Conservation (phyloP, 176 grass and related monocot species). For the Ananas comosus region DNA sequence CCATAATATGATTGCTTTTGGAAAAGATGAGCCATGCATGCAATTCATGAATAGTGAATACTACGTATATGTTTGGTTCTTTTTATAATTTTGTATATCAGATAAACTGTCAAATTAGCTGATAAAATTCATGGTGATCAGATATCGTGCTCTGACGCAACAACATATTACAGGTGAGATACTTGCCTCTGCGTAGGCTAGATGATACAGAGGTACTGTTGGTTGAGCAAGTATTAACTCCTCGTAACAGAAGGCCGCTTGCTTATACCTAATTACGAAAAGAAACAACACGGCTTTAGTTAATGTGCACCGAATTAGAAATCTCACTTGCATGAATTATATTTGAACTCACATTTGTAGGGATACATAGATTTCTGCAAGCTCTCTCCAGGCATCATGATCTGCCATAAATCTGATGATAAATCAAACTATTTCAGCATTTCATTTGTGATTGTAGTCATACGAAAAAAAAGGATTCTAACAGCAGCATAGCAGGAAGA, state of each 20-base stretch:
- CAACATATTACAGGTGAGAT: background rate
- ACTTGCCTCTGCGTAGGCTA: conserved; percentile 89
- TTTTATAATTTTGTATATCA: too few relatives aligned
- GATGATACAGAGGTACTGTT: conserved; percentile 75
- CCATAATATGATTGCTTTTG: too few relatives aligned
- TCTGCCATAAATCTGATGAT: conserved; percentile 93
- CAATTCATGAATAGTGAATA: too few relatives aligned
- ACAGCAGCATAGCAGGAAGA: background rate
- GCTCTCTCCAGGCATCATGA: conserved; percentile 99
- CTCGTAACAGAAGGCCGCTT: conserved; percentile 98
- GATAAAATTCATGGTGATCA: background rate
- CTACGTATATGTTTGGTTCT: too few relatives aligned
- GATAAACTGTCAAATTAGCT: too few relatives aligned
- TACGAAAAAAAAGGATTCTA: background rate
- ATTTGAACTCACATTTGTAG: conserved; percentile 65
- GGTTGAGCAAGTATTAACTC: conserved; percentile 91
- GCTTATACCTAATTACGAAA: conserved; percentile 62
- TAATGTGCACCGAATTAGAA: background rate
- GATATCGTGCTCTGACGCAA: background rate
- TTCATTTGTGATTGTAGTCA: background rate
- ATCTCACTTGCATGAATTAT: conserved; percentile 15
- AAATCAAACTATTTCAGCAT: conserved; percentile 10
- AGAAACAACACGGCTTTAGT: conserved; percentile 9
- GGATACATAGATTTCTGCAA: conserved; percentile 86
- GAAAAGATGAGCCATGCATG: too few relatives aligned